Base-by-base conservation (phyloP, 495 filamentous ascomycete species). In the Peziza echinospora region DNA sequence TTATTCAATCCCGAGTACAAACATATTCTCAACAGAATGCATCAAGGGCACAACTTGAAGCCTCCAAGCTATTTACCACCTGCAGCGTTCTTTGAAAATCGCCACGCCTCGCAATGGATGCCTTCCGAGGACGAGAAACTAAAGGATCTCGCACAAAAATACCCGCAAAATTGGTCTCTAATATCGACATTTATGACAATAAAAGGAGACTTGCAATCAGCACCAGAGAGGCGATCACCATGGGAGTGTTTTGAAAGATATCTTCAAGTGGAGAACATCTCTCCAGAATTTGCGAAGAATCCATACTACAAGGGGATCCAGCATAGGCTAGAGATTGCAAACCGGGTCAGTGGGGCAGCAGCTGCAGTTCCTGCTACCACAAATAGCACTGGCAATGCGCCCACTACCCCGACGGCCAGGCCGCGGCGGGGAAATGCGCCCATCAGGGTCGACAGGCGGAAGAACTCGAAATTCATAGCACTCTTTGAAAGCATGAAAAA, bases 181-280 rank as follows among this genome's bases (percentile, higher is more conserved):
- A 91, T 96, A 41, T 80, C 84, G 5, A 77, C 70, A 50, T 78
- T 83, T 49, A 65, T 93, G 34, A 71, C 74, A 0, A 70, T 75
- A n/a, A 71, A 73, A 41, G 89, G 82, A 3, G 52, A 71, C 24
- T 91, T 79, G 56, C 73, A 77, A 21, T 85, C 87, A 42, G 80
- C 81, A 11, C 74, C 83, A 9, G 91, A 94, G 56, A 75, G 89
- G 46, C 72, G 89, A 43, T 96, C 91, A 3, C 86, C 89, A 5
- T 97, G 89, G 89, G 89, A 97, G 64, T 97, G 89, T 57, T 97
- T 96, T 55, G 89, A 97, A 59, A 76, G 91, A 28, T 96, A 87
- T 84, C 75, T 93, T 13, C n/a, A 19, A 22, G 65, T 96, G 8
- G 89, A 94, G 64, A 84, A 84, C 5, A 63, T 93, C 26, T 85